Percentiles rank a stretch among this genome's conserved stretches.
phyloP scores from a whole-genome alignment of 345 rosid species.

The Populus nigra region DNA sequence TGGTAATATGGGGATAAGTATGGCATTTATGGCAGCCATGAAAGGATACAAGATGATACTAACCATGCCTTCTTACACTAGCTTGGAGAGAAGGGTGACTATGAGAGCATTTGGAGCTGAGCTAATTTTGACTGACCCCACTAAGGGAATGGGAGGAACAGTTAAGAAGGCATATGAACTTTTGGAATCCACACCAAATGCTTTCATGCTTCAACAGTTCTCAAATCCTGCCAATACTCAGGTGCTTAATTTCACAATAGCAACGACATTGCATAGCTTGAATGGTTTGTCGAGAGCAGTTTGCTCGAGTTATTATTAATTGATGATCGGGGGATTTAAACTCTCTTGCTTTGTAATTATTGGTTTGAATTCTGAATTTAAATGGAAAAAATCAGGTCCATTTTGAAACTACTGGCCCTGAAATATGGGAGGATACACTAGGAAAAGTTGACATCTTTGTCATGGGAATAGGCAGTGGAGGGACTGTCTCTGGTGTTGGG shows the following conservation, averaged over 20 bases:
- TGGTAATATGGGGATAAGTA: conserved; percentile 94
- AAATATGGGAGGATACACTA: conserved; percentile 94
- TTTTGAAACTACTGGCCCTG: conserved; percentile 94
- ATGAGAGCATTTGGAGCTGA: conserved; percentile 98
- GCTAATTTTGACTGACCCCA: conserved; percentile 83
- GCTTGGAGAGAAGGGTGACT: conserved; percentile 91
- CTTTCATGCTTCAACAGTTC: conserved; percentile 84
- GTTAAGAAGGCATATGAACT: conserved; percentile 87
- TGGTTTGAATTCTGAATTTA: conserved; percentile 5
- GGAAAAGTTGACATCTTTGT: conserved; percentile 90
- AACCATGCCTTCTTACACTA: conserved; percentile 97
- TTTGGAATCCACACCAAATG: conserved; percentile 70
- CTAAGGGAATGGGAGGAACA: conserved; percentile 97
- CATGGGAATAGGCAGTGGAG: conserved; percentile 99
- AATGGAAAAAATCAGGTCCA: conserved; percentile 52
- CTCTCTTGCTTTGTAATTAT: neutral
- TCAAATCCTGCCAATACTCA: conserved; percentile 81
- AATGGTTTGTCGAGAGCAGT: neutral
- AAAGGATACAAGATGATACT: conserved; percentile 86
- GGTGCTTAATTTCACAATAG: conserved; percentile 32
- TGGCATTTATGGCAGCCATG: conserved; percentile 93
- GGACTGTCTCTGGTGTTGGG: conserved; percentile 94
- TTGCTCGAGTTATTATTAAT: neutral
- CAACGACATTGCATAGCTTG: neutral
- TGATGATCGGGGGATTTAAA: neutral